These are phyloP conservation scores for Wilcoxina mikolae DNA, from an alignment of 495 filamentous ascomycete genomes.

Conservation along the genomic window DNA sequence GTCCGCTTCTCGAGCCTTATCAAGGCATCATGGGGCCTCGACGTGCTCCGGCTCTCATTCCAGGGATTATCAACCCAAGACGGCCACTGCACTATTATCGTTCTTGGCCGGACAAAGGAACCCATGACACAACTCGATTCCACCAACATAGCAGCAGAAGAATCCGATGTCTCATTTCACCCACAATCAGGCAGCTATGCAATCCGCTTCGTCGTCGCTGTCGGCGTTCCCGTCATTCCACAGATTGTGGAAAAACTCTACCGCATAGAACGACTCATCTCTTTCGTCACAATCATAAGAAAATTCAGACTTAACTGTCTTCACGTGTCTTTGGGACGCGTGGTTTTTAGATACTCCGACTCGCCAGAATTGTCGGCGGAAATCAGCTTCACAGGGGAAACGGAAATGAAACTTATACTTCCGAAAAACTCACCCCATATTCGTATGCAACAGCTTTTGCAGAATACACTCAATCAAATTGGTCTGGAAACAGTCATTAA, in stretches of 20 bases:
- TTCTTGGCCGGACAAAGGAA: conserved; percentile 16
- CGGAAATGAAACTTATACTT: conserved; percentile 38
- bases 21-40: conserved; percentile 37
- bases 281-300: conserved; percentile 47
- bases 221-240: conserved; percentile 43
- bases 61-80: conserved; percentile 31
- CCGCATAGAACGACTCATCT: conserved; percentile 49
- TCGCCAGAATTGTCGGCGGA: conserved; percentile 21
- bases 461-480: conserved; percentile 44
- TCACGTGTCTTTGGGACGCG: conserved; percentile 42
- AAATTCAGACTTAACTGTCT: conserved; percentile 39
- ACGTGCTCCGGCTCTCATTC: conserved; percentile 40
- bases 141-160: conserved; percentile 23
- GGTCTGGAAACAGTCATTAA: conserved; percentile 42
- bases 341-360: conserved; percentile 47
- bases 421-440: conserved; percentile 59
- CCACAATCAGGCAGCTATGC: conserved; percentile 42
- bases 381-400: conserved; percentile 9
- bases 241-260: conserved; percentile 41
- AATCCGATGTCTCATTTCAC: conserved; percentile 47
- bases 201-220: conserved; percentile 40
- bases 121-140: conserved; percentile 19
- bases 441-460: conserved; percentile 50
- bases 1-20: conserved; percentile 25
- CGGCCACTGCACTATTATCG: conserved; percentile 15